Evolutionary conservation across 176 grass and related monocot species (phyloP).

Genomic region (Phragmites australis): DNA sequence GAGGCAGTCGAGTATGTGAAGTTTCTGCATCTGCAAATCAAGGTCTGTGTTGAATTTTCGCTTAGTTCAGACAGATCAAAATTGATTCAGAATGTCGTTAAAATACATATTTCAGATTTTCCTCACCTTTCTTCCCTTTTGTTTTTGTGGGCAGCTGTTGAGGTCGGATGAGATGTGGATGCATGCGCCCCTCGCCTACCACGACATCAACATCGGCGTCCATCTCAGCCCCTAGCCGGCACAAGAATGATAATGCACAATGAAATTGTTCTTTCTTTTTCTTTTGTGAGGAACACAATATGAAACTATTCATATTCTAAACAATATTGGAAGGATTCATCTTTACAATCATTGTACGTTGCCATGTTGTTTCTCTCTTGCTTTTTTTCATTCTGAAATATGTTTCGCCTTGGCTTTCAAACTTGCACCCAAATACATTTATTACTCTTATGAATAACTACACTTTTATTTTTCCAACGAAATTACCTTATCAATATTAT

Average conservation of each 20-base stretch:
- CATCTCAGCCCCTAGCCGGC: slow-evolving; percentile 6
- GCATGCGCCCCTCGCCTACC: slow-evolving; percentile 58
- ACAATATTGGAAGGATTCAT: too few relatives aligned
- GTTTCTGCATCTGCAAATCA: slow-evolving; percentile 70
- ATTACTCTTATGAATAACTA: not conserved
- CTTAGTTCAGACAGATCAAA: not conserved
- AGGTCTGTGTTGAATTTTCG: slow-evolving; percentile 21
- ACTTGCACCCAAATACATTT: not conserved
- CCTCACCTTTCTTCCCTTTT: not conserved
- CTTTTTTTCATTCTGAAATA: not conserved
- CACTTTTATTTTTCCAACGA: not conserved
- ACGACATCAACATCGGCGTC: slow-evolving; percentile 27
- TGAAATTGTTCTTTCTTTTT: not conserved
- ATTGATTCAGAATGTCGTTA: not conserved
- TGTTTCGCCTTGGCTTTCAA: not conserved
- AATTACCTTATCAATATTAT: not conserved
- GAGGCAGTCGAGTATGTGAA: slow-evolving; percentile 68
- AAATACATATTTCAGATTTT: not conserved
- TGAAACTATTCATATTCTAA: not conserved
- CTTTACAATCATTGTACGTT: too few relatives aligned
- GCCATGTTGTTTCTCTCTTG: too few relatives aligned
- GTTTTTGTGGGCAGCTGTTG: slow-evolving; percentile 45
- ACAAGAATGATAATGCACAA: not conserved
- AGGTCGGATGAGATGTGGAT: slow-evolving; percentile 68
- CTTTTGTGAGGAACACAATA: not conserved